phyloP scores from a whole-genome alignment of 2,329 filamentous ascomycete genomes.

The Cadophora sp. region DNA sequence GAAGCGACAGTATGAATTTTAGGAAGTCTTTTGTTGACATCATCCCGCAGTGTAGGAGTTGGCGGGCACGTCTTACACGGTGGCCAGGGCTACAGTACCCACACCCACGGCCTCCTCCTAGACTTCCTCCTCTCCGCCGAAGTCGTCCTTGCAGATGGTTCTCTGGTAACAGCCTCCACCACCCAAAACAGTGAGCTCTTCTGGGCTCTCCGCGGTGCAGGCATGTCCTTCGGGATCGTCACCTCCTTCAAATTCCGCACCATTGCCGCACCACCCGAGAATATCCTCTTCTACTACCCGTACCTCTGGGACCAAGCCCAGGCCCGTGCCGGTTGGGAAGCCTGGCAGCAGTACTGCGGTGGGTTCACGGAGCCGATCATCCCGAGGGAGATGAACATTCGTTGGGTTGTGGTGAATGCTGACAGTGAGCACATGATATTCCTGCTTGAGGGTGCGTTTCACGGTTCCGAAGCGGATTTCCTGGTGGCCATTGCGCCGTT shows the following conservation, averaged over 20 bases:
- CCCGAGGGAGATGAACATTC: constrained; percentile 13
- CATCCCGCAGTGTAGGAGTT: constrained; percentile 24
- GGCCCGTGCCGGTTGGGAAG: constrained; percentile 9
- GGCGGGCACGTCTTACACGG: constrained; percentile 30
- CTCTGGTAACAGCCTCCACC: constrained; percentile 47
- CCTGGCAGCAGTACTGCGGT: constrained; percentile 17
- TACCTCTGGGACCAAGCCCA: constrained; percentile 14
- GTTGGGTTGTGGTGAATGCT: constrained; percentile 3
- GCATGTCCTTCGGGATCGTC: constrained; percentile 46
- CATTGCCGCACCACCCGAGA: constrained; percentile 7
- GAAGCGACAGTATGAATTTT: no score
- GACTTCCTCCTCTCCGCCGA: constrained; percentile 28
- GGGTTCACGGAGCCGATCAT: neutral
- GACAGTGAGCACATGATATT: neutral
- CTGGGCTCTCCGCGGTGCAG: constrained; percentile 49
- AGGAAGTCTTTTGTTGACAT: neutral
- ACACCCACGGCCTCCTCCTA: constrained; percentile 28
- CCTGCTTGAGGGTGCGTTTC: constrained; percentile 20
- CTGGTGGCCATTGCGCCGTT: neutral
- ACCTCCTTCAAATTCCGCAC: constrained; percentile 31
- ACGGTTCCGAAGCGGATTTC: constrained; percentile 12
- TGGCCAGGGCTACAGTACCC: constrained; percentile 33
- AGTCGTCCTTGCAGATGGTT: constrained; percentile 29
- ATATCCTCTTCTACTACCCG: constrained; percentile 21
- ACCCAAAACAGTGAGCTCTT: constrained; percentile 53